A percentile compares a stretch with the other conserved stretches of the same genome.
Conservation (phyloP, 2,329 filamentous ascomycete species). For the Mycosphaerelloides madeirae region DNA sequence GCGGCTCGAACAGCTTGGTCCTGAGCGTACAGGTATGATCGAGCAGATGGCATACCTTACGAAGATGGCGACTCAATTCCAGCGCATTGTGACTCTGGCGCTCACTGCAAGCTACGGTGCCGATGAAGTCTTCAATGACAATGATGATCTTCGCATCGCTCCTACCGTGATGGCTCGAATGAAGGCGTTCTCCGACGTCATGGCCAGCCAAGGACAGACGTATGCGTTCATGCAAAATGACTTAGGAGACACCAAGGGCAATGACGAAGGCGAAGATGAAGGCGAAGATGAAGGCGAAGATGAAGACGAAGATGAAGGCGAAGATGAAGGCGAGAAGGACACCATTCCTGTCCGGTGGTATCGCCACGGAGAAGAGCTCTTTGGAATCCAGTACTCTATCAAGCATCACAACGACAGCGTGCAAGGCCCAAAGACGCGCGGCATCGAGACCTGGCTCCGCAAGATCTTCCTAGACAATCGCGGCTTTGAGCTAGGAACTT, state of each 20-base stretch:
- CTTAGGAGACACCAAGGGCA: too few species aligned
- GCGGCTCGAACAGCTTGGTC: slow-evolving; percentile 46
- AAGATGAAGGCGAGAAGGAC: slow-evolving; percentile 37
- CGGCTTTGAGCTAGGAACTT: slow-evolving; percentile 42
- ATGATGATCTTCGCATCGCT: slow-evolving; percentile 31
- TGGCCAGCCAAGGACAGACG: slow-evolving; percentile 25
- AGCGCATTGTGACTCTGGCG: slow-evolving; percentile 32
- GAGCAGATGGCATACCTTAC: slow-evolving; percentile 50
- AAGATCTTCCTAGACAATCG: slow-evolving; percentile 4
- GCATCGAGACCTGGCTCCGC: slow-evolving; percentile 7
- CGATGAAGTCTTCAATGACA: slow-evolving; percentile 32
- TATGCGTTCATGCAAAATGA: too few species aligned
- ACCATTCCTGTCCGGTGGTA: too few species aligned
- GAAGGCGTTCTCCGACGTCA: slow-evolving; percentile 24
- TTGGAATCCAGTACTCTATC: too few species aligned
- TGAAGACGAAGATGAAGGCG: too few species aligned
- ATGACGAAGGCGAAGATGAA: too few species aligned
- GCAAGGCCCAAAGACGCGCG: slow-evolving; percentile 22
- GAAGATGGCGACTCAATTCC: slow-evolving; percentile 39
- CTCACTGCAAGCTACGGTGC: slow-evolving; percentile 36
- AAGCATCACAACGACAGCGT: too few species aligned
- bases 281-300: too few species aligned
- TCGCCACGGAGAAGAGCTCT: too few species aligned
- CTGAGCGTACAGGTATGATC: slow-evolving; percentile 39
- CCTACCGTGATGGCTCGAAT: slow-evolving; percentile 31